These are phyloP conservation scores for Anthracocystis walkeri DNA, from an alignment of 1,284 basidiomycete species.

Conservation along the genomic window DNA sequence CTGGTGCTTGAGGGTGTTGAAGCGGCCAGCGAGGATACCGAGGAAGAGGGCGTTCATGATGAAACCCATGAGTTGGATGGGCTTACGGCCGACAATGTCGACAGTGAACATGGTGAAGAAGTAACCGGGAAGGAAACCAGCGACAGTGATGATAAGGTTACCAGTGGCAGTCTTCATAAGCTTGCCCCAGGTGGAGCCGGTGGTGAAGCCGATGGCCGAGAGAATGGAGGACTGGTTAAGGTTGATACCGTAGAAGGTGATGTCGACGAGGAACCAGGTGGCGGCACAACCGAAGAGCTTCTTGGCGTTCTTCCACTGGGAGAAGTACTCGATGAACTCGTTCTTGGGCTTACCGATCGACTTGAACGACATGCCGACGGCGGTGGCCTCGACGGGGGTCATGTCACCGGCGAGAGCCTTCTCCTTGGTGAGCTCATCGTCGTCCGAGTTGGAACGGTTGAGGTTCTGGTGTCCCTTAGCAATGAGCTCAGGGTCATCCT, in stretches of 20 bases:
- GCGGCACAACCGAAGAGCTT: slow-evolving; percentile 60
- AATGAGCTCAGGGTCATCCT: slow-evolving; percentile 82
- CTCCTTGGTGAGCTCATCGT: slow-evolving; percentile 52
- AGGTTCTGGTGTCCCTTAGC: slow-evolving; percentile 72
- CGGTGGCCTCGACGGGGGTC: slow-evolving; percentile 53
- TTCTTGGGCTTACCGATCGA: slow-evolving; percentile 55
- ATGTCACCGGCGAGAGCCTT: slow-evolving; percentile 42
- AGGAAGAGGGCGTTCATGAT: slow-evolving; percentile 66
- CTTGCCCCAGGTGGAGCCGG: slow-evolving; percentile 69
- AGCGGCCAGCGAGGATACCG: slow-evolving; percentile 67
- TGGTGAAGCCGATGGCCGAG: slow-evolving; percentile 76
- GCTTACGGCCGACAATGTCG: slow-evolving; percentile 67
- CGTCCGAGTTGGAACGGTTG: slow-evolving; percentile 69
- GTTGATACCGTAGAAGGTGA: slow-evolving; percentile 82
- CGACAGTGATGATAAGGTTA: slow-evolving; percentile 60
- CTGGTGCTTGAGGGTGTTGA: slow-evolving; percentile 60
- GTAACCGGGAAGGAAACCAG: slow-evolving; percentile 68
- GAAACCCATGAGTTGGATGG: slow-evolving; percentile 69
- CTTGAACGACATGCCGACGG: slow-evolving; percentile 61
- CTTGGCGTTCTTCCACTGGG: slow-evolving; percentile 61
- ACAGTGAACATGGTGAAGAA: slow-evolving; percentile 64
- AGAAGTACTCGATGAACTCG: slow-evolving; percentile 58
- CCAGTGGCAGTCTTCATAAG: slow-evolving; percentile 74
- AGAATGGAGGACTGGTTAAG: slow-evolving; percentile 80
- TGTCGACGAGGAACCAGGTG: slow-evolving; percentile 73